These are phyloP conservation scores for Dinochytrium kinnereticum DNA, from an alignment of 371 early-diverging fungal species.

Conservation along the genomic window DNA sequence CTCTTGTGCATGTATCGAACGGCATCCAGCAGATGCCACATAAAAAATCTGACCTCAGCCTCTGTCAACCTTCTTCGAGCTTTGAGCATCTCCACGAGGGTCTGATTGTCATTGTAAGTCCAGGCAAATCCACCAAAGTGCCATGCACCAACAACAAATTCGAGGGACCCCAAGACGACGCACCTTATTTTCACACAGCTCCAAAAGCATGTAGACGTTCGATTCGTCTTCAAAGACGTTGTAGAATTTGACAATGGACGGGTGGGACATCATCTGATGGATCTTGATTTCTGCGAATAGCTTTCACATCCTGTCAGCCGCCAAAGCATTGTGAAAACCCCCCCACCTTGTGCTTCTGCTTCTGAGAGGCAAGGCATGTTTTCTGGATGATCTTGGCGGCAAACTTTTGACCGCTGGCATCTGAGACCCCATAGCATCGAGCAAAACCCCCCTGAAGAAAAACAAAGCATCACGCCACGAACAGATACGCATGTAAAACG, in stretches of 20 bases:
- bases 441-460: constrained; percentile 87
- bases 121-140: no score
- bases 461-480: no score
- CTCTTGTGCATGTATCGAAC: constrained; percentile 86
- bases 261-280: constrained; percentile 78
- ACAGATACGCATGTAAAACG: no score
- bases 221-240: constrained; percentile 86
- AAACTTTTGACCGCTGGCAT: constrained; percentile 50
- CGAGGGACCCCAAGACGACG: no score
- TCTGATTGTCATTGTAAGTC: constrained; percentile 51
- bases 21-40: constrained; percentile 84
- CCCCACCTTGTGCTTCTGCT: constrained; percentile 68
- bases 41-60: constrained; percentile 86
- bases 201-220: constrained; percentile 93
- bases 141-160: no score
- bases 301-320: constrained; percentile 35
- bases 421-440: constrained; percentile 73
- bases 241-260: constrained; percentile 84
- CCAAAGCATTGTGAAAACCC: neutral
- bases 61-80: constrained; percentile 82
- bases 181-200: constrained; percentile 91
- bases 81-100: constrained; percentile 81
- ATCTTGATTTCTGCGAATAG: constrained; percentile 89
- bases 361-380: constrained; percentile 58
- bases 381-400: constrained; percentile 87